Evolutionary conservation across 176 grass and related monocot genomes (phyloP).

Genomic region (Paspalum notatum): DNA sequence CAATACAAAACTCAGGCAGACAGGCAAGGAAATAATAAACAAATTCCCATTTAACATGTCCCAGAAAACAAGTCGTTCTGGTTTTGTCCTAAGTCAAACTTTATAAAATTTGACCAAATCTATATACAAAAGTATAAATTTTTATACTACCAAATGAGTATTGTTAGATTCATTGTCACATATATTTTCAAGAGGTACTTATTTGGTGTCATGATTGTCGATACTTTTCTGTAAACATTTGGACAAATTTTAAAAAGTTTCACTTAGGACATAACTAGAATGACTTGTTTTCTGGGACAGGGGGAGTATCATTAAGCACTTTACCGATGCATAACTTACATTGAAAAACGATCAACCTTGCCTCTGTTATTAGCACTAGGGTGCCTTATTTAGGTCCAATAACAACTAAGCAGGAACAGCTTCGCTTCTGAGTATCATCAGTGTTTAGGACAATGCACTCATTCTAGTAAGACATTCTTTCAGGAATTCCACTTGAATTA

Average conservation of each 20-base stretch:
- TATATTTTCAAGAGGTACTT: no score
- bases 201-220: no score
- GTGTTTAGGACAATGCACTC: background rate
- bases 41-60: background rate
- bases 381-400: background rate
- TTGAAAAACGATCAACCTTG: background rate
- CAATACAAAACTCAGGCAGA: background rate
- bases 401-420: background rate
- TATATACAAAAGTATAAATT: no score
- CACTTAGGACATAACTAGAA: no score
- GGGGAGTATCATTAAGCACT: background rate
- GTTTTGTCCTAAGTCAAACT: no score
- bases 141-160: no score
- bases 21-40: background rate
- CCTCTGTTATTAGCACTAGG: constrained; percentile 1
- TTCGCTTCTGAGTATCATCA: background rate
- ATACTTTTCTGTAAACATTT: no score
- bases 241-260: no score
- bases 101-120: no score
- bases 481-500: background rate
- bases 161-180: no score
- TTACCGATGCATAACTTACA: background rate
- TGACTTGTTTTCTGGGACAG: no score
- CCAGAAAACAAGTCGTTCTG: no score
- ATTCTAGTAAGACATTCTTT: background rate